A percentile compares a stretch with the other conserved stretches of the same genome.
Evolutionary conservation across 768 basidiomycete species (phyloP).

Genomic region (Pholiota molesta): DNA sequence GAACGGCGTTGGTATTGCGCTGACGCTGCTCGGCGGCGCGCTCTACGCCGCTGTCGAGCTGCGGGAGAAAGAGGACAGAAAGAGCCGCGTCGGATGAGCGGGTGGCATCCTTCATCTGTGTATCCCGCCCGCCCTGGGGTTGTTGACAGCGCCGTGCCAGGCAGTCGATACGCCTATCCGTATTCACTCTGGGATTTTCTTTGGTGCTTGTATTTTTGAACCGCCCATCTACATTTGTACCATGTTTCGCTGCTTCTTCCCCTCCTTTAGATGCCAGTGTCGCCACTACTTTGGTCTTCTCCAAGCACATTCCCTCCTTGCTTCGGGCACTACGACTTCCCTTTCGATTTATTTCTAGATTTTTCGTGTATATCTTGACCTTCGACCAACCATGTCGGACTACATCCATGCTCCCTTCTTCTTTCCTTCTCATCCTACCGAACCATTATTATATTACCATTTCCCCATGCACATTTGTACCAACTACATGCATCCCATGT

Average conservation of each 20-base stretch:
- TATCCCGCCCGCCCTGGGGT: background rate
- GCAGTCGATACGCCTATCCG: too few relatives aligned
- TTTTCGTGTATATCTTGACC: background rate
- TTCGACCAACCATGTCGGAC: background rate
- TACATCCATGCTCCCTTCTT: background rate
- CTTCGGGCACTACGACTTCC: background rate
- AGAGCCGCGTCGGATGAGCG: slow-evolving; percentile 15
- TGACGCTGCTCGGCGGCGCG: slow-evolving; percentile 87
- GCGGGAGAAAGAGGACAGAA: slow-evolving; percentile 39
- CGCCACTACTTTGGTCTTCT: background rate
- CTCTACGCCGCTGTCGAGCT: slow-evolving; percentile 77
- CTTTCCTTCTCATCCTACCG: background rate
- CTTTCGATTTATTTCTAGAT: background rate
- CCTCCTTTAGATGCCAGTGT: background rate
- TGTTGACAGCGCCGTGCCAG: background rate
- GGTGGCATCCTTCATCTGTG: background rate
- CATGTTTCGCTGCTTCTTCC: background rate
- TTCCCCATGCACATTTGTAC: background rate
- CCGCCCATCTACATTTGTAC: background rate
- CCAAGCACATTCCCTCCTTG: background rate
- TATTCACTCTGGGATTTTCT: background rate
- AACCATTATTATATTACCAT: background rate
- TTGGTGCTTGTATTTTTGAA: background rate
- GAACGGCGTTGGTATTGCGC: slow-evolving; percentile 81
- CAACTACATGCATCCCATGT: background rate